Conservation (phyloP, 2,329 filamentous ascomycete species). For the Pestalotiopsis sp. region DNA sequence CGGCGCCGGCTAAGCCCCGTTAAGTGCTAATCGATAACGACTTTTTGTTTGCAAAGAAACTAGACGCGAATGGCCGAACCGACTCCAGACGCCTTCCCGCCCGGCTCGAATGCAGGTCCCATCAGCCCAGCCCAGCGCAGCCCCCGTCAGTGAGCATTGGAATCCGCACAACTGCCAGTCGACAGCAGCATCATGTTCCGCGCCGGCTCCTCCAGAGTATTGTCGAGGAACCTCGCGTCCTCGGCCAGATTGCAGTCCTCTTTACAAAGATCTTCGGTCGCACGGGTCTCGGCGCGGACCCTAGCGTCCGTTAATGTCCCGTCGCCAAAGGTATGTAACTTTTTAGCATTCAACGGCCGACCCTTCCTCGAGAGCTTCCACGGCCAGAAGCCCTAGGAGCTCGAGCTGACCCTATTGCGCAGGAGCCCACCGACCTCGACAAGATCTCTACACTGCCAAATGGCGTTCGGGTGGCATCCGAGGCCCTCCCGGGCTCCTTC, state of each 20-base stretch:
- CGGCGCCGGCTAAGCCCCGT: background rate
- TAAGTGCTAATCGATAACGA: conserved; percentile 6
- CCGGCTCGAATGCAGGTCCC: background rate
- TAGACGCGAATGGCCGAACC: background rate
- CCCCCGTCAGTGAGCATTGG: background rate
- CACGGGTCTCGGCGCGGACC: conserved; percentile 8
- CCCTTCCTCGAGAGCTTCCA: background rate
- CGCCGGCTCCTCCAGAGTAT: conserved; percentile 13
- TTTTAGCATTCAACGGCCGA: background rate
- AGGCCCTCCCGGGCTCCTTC: conserved; percentile 92
- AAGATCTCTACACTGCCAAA: conserved; percentile 87
- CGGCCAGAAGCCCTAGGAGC: background rate
- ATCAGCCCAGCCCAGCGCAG: background rate
- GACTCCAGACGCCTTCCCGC: background rate
- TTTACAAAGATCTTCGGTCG: background rate
- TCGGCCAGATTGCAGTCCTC: conserved; percentile 4
- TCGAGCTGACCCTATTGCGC: background rate
- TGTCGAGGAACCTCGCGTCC: conserved; percentile 14
- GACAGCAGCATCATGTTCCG: conserved; percentile 16
- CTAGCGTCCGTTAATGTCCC: conserved; percentile 15
- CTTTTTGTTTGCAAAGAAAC: conserved; percentile 7
- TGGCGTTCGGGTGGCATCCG: conserved; percentile 91
- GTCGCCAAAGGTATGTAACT: conserved; percentile 12
- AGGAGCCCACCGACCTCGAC: conserved; percentile 88
- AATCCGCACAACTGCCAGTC: too few relatives aligned